phyloP scores from a whole-genome alignment of 768 basidiomycete species.

The Gelatoporia subvermispora region DNA sequence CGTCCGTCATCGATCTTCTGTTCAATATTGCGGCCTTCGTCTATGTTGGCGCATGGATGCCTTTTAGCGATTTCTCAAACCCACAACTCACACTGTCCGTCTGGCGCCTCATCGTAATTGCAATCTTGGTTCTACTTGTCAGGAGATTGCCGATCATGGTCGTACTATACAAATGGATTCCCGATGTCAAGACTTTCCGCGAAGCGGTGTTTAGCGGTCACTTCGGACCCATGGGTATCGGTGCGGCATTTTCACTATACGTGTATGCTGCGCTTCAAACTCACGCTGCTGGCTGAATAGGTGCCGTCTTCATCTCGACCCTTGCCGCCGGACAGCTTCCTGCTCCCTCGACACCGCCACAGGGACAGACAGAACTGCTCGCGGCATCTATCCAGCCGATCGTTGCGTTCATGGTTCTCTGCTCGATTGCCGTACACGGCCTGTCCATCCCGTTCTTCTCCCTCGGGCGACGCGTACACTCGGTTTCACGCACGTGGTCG shows the following conservation, averaged over 20 bases:
- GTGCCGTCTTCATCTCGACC: slow-evolving; percentile 91
- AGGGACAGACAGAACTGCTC: slow-evolving; percentile 59
- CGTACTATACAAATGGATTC: slow-evolving; percentile 85
- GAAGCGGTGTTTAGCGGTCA: slow-evolving; percentile 95
- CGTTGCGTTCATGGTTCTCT: slow-evolving; percentile 90
- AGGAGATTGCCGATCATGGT: slow-evolving; percentile 83
- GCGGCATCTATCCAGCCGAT: slow-evolving; percentile 84
- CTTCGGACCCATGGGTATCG: slow-evolving; percentile 86
- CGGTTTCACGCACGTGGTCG: slow-evolving; percentile 87
- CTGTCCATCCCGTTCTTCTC: slow-evolving; percentile 94
- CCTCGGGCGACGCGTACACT: slow-evolving; percentile 86
- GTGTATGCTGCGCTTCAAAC: neutral
- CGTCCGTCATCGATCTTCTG: slow-evolving; percentile 90
- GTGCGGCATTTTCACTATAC: slow-evolving; percentile 28
- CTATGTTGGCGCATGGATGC: slow-evolving; percentile 97
- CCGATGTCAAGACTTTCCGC: slow-evolving; percentile 90
- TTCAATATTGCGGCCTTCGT: slow-evolving; percentile 96
- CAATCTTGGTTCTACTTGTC: slow-evolving; percentile 75
- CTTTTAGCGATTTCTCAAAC: slow-evolving; percentile 76
- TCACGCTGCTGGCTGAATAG: slow-evolving; percentile 28
- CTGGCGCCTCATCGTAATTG: slow-evolving; percentile 82
- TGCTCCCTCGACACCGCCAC: slow-evolving; percentile 37
- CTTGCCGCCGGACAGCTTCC: slow-evolving; percentile 65
- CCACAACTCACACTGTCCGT: slow-evolving; percentile 62
- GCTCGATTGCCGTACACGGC: slow-evolving; percentile 83